These are phyloP conservation scores for Fraxinus sp. DNA, from an alignment of 305 asterid genomes.

Conservation along the genomic window DNA sequence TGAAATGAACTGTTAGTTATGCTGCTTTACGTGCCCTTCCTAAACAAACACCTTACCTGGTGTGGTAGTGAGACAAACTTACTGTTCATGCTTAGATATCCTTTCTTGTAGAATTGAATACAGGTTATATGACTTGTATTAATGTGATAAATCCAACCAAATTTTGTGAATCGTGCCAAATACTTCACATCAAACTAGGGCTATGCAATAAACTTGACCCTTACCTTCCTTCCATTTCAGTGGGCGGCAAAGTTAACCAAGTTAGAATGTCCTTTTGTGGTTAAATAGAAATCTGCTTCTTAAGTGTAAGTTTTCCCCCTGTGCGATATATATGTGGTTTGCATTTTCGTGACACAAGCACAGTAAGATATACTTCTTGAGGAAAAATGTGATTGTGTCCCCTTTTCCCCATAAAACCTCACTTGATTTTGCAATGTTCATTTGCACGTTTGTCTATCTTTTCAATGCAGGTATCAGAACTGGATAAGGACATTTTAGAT, in stretches of 20 bases:
- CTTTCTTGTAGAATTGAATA: not conserved
- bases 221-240: not conserved
- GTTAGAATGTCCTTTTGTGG: not conserved
- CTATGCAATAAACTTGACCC: not conserved
- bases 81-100: not conserved
- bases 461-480: slow-evolving; percentile 71
- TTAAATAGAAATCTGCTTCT: not conserved
- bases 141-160: not conserved
- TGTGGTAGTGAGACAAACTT: slow-evolving; percentile 13
- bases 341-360: not conserved
- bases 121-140: not conserved
- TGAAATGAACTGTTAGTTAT: slow-evolving; percentile 3
- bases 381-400: not conserved
- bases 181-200: not conserved
- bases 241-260: not conserved
- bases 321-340: not conserved
- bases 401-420: slow-evolving; percentile 3
- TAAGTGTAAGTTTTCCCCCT: not conserved
- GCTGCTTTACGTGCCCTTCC: not conserved
- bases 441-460: slow-evolving; percentile 16
- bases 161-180: not conserved
- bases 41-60: not conserved
- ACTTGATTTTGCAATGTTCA: slow-evolving; percentile 9
- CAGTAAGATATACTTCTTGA: not conserved
- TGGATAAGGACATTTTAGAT: slow-evolving; percentile 88